Evolutionary conservation across 768 basidiomycete genomes (phyloP).

Genomic region (Xerocomellus dryophilus): DNA sequence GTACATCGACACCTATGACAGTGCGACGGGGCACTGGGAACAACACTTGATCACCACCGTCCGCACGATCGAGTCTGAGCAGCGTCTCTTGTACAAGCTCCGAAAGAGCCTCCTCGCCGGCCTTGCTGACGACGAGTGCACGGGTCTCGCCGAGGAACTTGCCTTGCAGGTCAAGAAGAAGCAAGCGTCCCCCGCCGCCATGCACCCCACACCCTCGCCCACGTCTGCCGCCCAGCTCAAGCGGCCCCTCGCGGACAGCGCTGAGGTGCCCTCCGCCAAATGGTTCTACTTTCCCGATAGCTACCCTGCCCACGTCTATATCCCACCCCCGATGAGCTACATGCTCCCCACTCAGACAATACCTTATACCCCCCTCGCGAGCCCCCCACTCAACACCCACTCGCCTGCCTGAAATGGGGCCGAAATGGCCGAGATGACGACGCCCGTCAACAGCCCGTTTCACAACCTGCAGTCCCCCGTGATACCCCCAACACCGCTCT

Average conservation of each 20-base stretch:
- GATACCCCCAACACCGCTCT: slow-evolving; percentile 20
- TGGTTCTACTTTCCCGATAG: slow-evolving; percentile 27
- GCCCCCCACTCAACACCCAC: slow-evolving; percentile 14
- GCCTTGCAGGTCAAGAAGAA: slow-evolving; percentile 39
- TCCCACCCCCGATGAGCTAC: slow-evolving; percentile 28
- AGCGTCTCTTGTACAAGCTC: slow-evolving; percentile 59
- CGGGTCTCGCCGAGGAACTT: slow-evolving; percentile 56
- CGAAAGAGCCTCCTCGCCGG: slow-evolving; percentile 59
- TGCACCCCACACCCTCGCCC: slow-evolving; percentile 1
- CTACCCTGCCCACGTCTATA: slow-evolving; percentile 30
- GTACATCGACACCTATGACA: slow-evolving; percentile 61
- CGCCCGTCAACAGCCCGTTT: slow-evolving; percentile 17
- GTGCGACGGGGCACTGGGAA: slow-evolving; percentile 58
- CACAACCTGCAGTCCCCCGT: slow-evolving; percentile 20
- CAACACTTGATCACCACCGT: slow-evolving; percentile 61
- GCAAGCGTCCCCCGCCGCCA: neutral
- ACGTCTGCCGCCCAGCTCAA: slow-evolving; percentile 21
- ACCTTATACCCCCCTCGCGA: slow-evolving; percentile 23
- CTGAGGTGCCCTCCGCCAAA: slow-evolving; percentile 28
- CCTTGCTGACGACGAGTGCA: slow-evolving; percentile 55
- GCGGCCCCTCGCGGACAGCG: slow-evolving; percentile 22
- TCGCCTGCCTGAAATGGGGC: slow-evolving; percentile 10
- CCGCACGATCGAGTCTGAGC: slow-evolving; percentile 54
- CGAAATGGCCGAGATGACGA: slow-evolving; percentile 16
- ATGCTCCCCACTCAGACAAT: slow-evolving; percentile 29